Base-by-base conservation (phyloP, 805 yeast species). In the Candida sonorensis region DNA sequence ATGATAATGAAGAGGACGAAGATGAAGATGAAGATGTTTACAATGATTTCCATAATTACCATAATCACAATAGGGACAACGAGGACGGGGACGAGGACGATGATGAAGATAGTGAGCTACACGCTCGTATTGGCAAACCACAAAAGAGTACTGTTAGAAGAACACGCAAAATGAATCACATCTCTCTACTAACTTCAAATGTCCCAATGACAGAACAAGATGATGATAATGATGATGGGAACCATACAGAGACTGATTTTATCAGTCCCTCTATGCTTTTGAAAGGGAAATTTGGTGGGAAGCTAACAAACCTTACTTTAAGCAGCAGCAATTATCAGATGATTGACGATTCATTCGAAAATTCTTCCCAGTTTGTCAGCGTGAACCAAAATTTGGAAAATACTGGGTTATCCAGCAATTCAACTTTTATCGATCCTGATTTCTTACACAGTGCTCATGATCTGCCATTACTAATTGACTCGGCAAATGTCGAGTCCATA, bases 231-330 rank as follows among this genome's bases (percentile, higher is more conserved):
- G 36, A 37, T 17, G 10, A 19, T 7, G 34, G n/a, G n/a, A n/a
- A n/a, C n/a, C n/a, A n/a, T n/a, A n/a, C n/a, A n/a, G n/a, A n/a
- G n/a, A n/a, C 43, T 7, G 31, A 37, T 31, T 53, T 51, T 29
- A 42, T 54, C 17, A 44, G 46, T 16, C 59, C 59, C 4, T 40
- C 54, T 4, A 38, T 50, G 39, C 30, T 54, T 17, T 38, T 51
- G 40, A 54, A 49, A 23, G 48, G 46, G 32, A 50, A 50, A 31
- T 54, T 53, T 38, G 57, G 57, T 14, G 57, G 55, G 17, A 50
- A 46, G 31, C 30, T 53, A 23, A 40, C 48, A 15, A 51, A 48
- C 22, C 30, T 47, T 17, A n/a, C n/a, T n/a, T n/a, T n/a, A n/a
- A n/a, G n/a, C n/a, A n/a, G n/a, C n/a, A n/a, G n/a, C n/a, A n/a